Evolutionary conservation across 306 rosid genomes (phyloP), one percentile per base, ranked within the genome.

Genomic region (Quercus aquifolioides): DNA sequence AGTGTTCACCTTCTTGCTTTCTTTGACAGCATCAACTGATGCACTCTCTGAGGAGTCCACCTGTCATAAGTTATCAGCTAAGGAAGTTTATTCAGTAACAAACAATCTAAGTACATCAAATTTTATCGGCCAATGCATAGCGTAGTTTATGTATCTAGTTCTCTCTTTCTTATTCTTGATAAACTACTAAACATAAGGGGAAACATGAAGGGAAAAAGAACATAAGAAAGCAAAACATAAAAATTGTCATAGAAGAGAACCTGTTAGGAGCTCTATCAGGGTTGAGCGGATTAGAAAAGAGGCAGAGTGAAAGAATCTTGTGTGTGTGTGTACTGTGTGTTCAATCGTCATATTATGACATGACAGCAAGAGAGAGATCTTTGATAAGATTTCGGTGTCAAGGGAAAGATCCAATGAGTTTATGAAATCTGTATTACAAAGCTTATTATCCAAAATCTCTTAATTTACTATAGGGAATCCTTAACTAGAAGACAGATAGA

Each of bases 71-170:
- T 74, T 86, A 60, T 78, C 91, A 52, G 71, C 59, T 33, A 85
- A 69, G 88, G 90, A 86, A 43, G 75, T 88, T 68, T 81, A 86
- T 79, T 76, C 56, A 18, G 92, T 89, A 5, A 88, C 92, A 54
- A 25, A 82, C 83, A 80, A 89, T 76, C 84, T 88, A 55, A 57
- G 67, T 58, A 49, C 83, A 74, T 72, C 83, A 23, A 91, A 91
- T 81, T 88, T 76, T 81, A 82, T 91, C 49, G 97, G 92, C 78
- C 90, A 89, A 88, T 92, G 97, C 46, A 69, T 76, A 55, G 90
- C 94, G 56, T 26, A 6, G 21, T 58, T 56, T 49, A 4, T 3
- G 35, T 51, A n/a, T 76, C 57, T 63, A 28, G 14, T 19, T 46
- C 26, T 79, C 17, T 63, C 19, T n/a, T 33, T 35, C 20, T 59